These are phyloP conservation scores for Botrytis cinerea DNA, from an alignment of 2,329 filamentous ascomycete genomes.

Conservation along the genomic window DNA sequence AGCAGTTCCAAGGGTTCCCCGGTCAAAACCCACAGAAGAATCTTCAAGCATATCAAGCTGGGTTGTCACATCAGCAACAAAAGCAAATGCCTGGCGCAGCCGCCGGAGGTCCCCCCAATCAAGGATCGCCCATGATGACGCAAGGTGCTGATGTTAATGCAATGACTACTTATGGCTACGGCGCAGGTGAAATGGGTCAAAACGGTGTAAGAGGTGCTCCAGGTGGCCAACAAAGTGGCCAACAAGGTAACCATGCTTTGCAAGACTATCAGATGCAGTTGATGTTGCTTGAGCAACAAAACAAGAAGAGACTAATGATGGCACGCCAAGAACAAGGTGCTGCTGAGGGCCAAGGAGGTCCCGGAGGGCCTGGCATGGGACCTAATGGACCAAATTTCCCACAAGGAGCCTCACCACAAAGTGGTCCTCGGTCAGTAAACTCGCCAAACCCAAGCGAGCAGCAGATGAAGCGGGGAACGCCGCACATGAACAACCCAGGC, in stretches of 20 bases:
- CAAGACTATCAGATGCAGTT: conserved; percentile 90
- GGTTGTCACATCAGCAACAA: conserved; percentile 74
- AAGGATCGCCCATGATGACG: conserved; percentile 81
- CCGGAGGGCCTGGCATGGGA: conserved; percentile 48
- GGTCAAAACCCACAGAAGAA: conserved; percentile 54
- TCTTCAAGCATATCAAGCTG: conserved; percentile 84
- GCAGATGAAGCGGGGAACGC: conserved; percentile 76
- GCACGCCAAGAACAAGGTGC: conserved; percentile 75
- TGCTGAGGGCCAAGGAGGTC: conserved; percentile 53
- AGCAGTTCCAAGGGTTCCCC: conserved; percentile 68
- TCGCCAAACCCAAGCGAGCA: conserved; percentile 78
- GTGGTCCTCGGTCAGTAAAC: conserved; percentile 63
- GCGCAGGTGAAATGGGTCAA: conserved; percentile 58
- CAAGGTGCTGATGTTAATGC: conserved; percentile 66
- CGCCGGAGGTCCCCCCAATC: conserved; percentile 72
- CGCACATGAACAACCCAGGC: conserved; percentile 68
- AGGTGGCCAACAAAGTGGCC: conserved; percentile 59
- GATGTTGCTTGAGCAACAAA: conserved; percentile 84
- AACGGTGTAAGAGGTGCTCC: conserved; percentile 60
- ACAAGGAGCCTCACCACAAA: conserved; percentile 69
- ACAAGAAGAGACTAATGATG: conserved; percentile 84
- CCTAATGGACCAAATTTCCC: conserved; percentile 66
- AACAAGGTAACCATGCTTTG: conserved; percentile 67
- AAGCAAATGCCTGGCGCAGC: conserved; percentile 75
- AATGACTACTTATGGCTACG: conserved; percentile 60